Evolutionary conservation across 352 stramenopile species (phyloP), one percentile per base, ranked within the genome.

Genomic region (Elongisporangium prolatum): DNA sequence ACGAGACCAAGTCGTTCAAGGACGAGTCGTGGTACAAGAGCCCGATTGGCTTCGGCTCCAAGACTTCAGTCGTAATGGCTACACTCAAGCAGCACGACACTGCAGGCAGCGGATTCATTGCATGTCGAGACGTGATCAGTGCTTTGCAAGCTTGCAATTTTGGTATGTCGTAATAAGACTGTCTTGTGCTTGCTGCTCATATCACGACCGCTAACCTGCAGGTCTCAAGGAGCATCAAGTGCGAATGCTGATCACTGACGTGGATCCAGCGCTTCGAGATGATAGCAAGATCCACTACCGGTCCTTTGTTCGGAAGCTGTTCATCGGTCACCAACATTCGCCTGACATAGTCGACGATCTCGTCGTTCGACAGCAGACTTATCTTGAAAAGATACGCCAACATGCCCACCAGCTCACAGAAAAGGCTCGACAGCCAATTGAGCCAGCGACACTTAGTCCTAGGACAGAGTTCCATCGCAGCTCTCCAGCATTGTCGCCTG

Each of bases 1-100:
- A 44, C 11, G 34, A 44, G 34, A 60, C 52, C 50, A 89, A 89
- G 64, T 74, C 74, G 21, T 89, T 82, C 67, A 89, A 86, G 57
- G 62, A 81, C 50, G 74, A 86, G 16, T 49, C 68, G 5, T 89
- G 76, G 76, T 86, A 85, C 52, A 63, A 52, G 4, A 88, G 75
- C 52, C 72, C 72, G 4, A 65, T 85, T 18, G 75, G 72, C 2
- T 56, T 54, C 20, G 78, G 78, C 10, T 89, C 75, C 28, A 78
- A 67, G 40, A 64, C 66, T 6, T 75, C 78, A 1, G 76, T 86
- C 5, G 17, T 89, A 50, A 63, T 82, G 2, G 58, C 70, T 4
- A 66, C 74, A 24, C 52, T 86, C 22, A 79, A 75, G 54, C 61
- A 70, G 22, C 66, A 68, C 4, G 75, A 89, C 61, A 51, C 59